Evolutionary conservation across 2,329 filamentous ascomycete genomes (phyloP).

Genomic region (Talaromyces pinophilus): DNA sequence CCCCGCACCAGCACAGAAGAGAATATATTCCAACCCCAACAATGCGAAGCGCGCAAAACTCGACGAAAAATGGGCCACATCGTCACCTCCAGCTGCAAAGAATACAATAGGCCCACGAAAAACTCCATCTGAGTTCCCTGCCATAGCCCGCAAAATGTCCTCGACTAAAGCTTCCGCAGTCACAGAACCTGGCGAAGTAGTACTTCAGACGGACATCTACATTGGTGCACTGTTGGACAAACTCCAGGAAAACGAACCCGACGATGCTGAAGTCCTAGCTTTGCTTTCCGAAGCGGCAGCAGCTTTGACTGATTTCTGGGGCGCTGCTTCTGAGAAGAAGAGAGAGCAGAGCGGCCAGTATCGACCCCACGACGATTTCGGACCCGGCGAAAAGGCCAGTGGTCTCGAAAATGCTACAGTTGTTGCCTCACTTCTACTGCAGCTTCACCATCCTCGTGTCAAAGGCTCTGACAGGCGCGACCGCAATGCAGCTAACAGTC

Average conservation of each 20-base stretch:
- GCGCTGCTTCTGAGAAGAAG: constrained; percentile 39
- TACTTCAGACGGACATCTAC: constrained; percentile 73
- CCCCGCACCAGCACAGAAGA: constrained; percentile 30
- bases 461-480: constrained; percentile 29
- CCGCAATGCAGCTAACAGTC: constrained; percentile 26
- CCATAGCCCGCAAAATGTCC: constrained; percentile 71
- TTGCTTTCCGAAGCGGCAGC: constrained; percentile 39
- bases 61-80: constrained; percentile 41
- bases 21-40: constrained; percentile 46
- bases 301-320: constrained; percentile 40
- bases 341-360: constrained; percentile 41
- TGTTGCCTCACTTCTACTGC: constrained; percentile 74
- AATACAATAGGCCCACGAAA: constrained; percentile 40
- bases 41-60: constrained; percentile 47
- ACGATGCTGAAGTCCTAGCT: constrained; percentile 34
- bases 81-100: constrained; percentile 37
- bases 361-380: constrained; percentile 60
- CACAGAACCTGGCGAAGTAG: constrained; percentile 68
- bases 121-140: constrained; percentile 65
- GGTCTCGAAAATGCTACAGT: constrained; percentile 75
- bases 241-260: constrained; percentile 35
- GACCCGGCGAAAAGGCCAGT: constrained; percentile 62
- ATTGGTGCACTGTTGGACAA: constrained; percentile 64
- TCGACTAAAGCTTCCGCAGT: constrained; percentile 60
- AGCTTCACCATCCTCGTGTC: constrained; percentile 71